Base-by-base conservation (phyloP, 1,139 yeast species). In the Taiozyma onychis region DNA sequence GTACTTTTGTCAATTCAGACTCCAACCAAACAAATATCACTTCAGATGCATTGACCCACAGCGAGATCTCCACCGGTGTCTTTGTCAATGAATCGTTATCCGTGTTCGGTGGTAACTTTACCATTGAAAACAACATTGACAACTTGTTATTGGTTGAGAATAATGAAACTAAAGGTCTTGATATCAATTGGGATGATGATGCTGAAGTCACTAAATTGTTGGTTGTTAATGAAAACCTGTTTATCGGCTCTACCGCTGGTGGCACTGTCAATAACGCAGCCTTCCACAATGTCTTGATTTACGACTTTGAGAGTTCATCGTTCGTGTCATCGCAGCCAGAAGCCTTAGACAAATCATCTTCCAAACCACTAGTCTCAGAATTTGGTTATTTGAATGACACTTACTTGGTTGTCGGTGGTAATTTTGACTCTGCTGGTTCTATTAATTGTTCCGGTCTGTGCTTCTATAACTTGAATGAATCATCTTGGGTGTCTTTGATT, bases 401-500 rank as follows among this genome's bases (percentile, higher is more conserved):
- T 26, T 58, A 59, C 37, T 65, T 90, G 21, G 72, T 89, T 41
- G 86, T 88, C 11, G 96, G 88, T 46, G 99, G 99, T 22, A 73
- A 80, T 45, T 88, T 88, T 61, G 76, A 75, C 32, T 66, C 72
- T 39, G 85, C 86, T 4, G 84, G 87, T 0, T 72, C 82, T 9
- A 68, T 78, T 54, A 69, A 72, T 44, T 89, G 97, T 68, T 67
- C 72, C 2, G 78, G 82, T 2, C 67, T 89, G 46, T 88, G 96
- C 64, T 70, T 86, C 43, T 89, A 81, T 64, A 86, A 85, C 58
- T 66, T 85, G 51, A 65, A 68, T 3, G 71, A 72, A 43, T 75
- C 77, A 5, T 72, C 79, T 45, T 85, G 88, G 93, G 71, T 69
- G 43, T 69, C 80, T 2, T 72, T 75, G 44, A 68, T 73, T 48